Base-by-base conservation (phyloP, 176 grass and related monocot species). In the Areca catechu region DNA sequence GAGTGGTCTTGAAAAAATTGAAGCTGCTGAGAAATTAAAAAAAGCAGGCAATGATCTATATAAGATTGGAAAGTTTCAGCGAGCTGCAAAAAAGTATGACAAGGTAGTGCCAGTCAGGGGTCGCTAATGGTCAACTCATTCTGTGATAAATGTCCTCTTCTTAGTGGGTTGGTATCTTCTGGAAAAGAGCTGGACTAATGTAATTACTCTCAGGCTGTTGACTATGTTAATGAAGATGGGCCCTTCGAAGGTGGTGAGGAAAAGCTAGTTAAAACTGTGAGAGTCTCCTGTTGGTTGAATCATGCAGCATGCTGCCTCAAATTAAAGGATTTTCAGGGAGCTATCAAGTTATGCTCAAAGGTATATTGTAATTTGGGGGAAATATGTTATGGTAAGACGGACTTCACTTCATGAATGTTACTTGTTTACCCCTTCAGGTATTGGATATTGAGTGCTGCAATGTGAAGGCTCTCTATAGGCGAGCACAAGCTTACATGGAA, bases 291-390 rank as follows among this genome's bases (percentile, higher is more conserved):
- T 56, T 79, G 69, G 77, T 68, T 79, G 50, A 79, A 79, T 58
- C 57, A 66, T 62, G 77, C 77, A 62, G 57, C 77, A 68, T 79
- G 77, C 57, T 79, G 77, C 29, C 56, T 79, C 49, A 79, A 73
- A 62, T 29, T 73, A 22, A 72, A 73, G 56, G 77, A 73, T 53
- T 73, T 67, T 73, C 28, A 54, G 22, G 60, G 53, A 73, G 60
- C 77, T 34, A 73, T 79, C 58, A 49, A 10, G 48, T 57, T 73
- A 49, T 73, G 77, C 49, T 73, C 77, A 23, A 66, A 68, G 62
- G 69, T 73, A 73, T 14, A 43, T 43, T 43, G 9, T 7, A 43
- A 43, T 43, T 43, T 43, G 34, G 34, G 34, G 34, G 34, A 10
- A 12, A 43, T 43, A 12, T 5, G 9, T 43, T 12, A 43, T 43